Base-by-base conservation (phyloP, 768 basidiomycete genomes). In the Termitomyces sp. region DNA sequence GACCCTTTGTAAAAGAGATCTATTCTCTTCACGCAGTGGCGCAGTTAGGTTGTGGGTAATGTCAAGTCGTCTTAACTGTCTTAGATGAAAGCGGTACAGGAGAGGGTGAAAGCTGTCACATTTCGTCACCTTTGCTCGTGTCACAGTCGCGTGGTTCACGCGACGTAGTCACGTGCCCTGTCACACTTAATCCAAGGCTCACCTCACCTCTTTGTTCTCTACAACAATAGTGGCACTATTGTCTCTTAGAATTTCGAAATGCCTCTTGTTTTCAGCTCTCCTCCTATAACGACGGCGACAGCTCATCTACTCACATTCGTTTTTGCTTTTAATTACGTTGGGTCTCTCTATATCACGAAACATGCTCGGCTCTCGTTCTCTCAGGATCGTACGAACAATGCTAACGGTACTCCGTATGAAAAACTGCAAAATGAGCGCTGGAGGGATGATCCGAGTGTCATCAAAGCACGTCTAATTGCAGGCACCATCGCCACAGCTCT, bases 381-480 rank as follows among this genome's bases (percentile, higher is more conserved):
- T 46, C 63, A 67, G 29, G 60, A 72, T 44, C 62, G 65, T 53
- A 59, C 53, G 51, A 52, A 52, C 27, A 62, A 58, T 42, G 66
- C 56, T 53, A 68, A 65, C 56, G 67, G 65, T 35, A 64, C 59
- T 27, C 60, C 67, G 43, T 68, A 54, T 51, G 59, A 38, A 27
- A 68, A 68, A 46, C 32, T 64, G 27, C 59, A 53, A 25, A 64
- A 76, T 41, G 82, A 83, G 53, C 73, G 79, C 20, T 85, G 83
- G 81, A 78, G 95, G 57, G 88, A 98, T 65, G 89, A 96, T 63
- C 87, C 94, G 1, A 79, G 79, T 36, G 90, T 96, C 5, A 94
- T 98, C 56, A 76, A 79, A n/a, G 86, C 89, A 5, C 78, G 96
- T 20, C 71, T 97, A 50, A 64, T 76, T 15, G 88, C 89, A 4